Evolutionary conservation across 2,329 filamentous ascomycete species (phyloP).

Genomic region (Colletotrichum liaoningense): DNA sequence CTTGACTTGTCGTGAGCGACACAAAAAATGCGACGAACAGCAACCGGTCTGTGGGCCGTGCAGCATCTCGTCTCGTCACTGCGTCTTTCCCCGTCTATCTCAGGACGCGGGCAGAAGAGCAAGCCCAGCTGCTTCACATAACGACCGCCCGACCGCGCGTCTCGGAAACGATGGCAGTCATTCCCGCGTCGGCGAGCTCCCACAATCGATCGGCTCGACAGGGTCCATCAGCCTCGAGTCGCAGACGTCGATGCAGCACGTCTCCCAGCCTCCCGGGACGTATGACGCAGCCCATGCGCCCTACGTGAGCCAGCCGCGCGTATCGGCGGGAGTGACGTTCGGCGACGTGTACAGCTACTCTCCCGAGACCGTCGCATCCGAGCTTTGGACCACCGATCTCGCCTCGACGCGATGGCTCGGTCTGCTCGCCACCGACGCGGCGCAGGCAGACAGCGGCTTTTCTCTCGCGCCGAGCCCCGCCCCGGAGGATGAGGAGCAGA

Average conservation of each 20-base stretch:
- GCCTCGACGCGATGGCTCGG: slow-evolving; percentile 47
- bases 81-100: slow-evolving; percentile 35
- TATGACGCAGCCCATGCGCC: slow-evolving; percentile 4
- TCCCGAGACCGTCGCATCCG: slow-evolving; percentile 42
- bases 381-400: slow-evolving; percentile 43
- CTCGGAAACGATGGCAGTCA: slow-evolving; percentile 1
- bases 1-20: slow-evolving; percentile 56
- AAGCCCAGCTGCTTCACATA: slow-evolving; percentile 1
- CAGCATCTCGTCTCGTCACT: slow-evolving; percentile 38
- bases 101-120: slow-evolving; percentile 3
- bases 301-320: slow-evolving; percentile 13
- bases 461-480: slow-evolving; percentile 40
- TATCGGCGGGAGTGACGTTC: slow-evolving; percentile 22
- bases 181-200: slow-evolving; percentile 2
- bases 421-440: slow-evolving; percentile 44
- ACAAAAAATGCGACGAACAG: slow-evolving; percentile 63
- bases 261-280: not conserved
- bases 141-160: not conserved
- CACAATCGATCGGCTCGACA: slow-evolving; percentile 4
- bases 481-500: slow-evolving; percentile 26
- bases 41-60: slow-evolving; percentile 43
- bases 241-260: not conserved
- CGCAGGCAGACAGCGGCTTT: slow-evolving; percentile 46
- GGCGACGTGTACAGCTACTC: slow-evolving; percentile 37
- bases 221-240: slow-evolving; percentile 1